phyloP scores from a whole-genome alignment of 495 filamentous ascomycete genomes.

The Aspergillus biplanus region DNA sequence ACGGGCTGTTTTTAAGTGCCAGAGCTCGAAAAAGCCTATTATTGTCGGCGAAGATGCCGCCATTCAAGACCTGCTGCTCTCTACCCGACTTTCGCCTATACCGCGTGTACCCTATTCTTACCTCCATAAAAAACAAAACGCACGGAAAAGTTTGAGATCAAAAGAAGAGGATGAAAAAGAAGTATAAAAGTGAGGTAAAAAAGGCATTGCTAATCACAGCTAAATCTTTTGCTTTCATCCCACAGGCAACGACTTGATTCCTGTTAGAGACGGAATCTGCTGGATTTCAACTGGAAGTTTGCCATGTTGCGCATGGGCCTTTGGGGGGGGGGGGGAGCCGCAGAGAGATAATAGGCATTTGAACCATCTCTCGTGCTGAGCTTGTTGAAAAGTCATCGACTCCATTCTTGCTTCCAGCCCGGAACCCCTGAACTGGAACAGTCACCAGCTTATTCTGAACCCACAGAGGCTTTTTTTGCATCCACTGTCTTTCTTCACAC shows the following conservation, averaged over 20 bases:
- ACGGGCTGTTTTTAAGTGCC: neutral
- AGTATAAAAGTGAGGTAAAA: neutral
- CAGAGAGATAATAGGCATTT: conserved; percentile 7
- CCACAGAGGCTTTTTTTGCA: too few relatives aligned
- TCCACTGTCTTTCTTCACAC: too few relatives aligned
- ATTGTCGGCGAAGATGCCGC: neutral
- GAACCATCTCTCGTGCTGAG: too few relatives aligned
- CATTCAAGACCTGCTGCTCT: neutral
- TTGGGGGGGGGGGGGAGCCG: neutral
- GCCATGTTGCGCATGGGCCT: neutral
- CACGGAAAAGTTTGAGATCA: neutral
- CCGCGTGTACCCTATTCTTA: neutral
- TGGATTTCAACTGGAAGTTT: neutral
- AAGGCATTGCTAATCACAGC: neutral
- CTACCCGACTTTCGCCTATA: neutral
- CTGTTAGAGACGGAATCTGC: neutral
- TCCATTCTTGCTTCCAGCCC: too few relatives aligned
- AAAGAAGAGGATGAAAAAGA: neutral
- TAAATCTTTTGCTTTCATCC: neutral
- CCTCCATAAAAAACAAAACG: neutral
- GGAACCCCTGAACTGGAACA: too few relatives aligned
- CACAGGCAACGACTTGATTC: neutral
- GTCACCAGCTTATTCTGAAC: too few relatives aligned
- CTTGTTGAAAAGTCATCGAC: too few relatives aligned
- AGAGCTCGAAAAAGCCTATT: neutral